Base-by-base conservation (phyloP, 257 asterid species). In the Petunia axillaris region DNA sequence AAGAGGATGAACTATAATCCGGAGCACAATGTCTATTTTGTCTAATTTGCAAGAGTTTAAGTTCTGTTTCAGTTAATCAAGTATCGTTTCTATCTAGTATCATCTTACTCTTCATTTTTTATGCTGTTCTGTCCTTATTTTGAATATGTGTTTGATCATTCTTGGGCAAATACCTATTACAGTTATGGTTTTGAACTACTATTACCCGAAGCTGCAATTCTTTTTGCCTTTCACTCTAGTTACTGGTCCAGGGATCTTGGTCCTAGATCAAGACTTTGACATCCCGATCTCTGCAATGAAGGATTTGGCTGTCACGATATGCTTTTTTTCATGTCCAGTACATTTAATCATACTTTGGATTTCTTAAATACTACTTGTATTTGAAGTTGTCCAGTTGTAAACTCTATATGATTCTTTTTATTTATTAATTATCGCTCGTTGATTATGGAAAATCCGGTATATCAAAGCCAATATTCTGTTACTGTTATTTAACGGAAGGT, bases 81-180 rank as follows among this genome's bases (percentile, higher is more conserved):
- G 73, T 36, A 64, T 36, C 40, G 40, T 64, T 43, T 64, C 73
- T 36, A 64, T 7, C 46, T 36, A 3, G 37, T 37, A 36, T 7
- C 25, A 25, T 5, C 40, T 36, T 36, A 43, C 8, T 65, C 40
- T 65, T 36, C 39, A 8, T 48, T 9, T 10, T 25, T 25, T 54
- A 60, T 41, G 60, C 43, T 57, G 38, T 73, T 71, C 92, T 97
- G 93, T 85, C 93, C 98, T 58, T 94, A 90, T 81, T 97, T 97
- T 82, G 98, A 94, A 87, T 94, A 91, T 85, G 98, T 94, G 84
- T 93, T 94, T 83, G 97, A 94, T 85, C 97, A 93, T 86, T 94
- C 98, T 81, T 94, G 97, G 97, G 98, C 98, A 46, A 95, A 93
- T 80, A 97, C 98, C 85, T 94, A 93, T 77, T 87, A 91, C 86